phyloP scores from a whole-genome alignment of 805 yeast species.

The Metschnikowia reukaufii region DNA sequence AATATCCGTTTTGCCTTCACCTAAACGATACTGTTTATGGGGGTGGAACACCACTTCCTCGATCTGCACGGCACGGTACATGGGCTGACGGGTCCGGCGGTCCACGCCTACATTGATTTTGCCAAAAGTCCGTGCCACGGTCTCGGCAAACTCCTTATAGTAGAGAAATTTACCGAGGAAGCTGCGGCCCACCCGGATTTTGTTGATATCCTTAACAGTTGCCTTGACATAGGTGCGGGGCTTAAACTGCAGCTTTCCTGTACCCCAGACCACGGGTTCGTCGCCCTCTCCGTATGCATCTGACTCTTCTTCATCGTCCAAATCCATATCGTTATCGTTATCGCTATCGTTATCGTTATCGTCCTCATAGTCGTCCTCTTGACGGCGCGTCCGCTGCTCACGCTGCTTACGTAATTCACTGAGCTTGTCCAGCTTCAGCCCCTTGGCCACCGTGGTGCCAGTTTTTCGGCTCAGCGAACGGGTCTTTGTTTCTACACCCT shows the following conservation, averaged over 20 bases:
- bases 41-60: constrained; percentile 55
- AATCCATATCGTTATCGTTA: constrained; percentile 28
- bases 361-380: constrained; percentile 23
- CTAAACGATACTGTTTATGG: constrained; percentile 42
- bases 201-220: constrained; percentile 64
- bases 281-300: constrained; percentile 42
- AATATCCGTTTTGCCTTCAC: constrained; percentile 45
- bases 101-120: constrained; percentile 79
- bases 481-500: constrained; percentile 27
- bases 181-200: constrained; percentile 73
- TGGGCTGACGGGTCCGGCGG: constrained; percentile 57
- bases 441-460: constrained; percentile 25
- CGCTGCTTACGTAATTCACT: constrained; percentile 75
- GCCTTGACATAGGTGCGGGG: constrained; percentile 42
- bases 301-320: constrained; percentile 22
- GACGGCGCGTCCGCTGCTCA: constrained; percentile 55
- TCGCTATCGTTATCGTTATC: constrained; percentile 25
- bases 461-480: constrained; percentile 38
- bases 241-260: constrained; percentile 24
- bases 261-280: constrained; percentile 37
- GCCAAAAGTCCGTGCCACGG: constrained; percentile 73
- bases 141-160: constrained; percentile 75
- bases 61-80: constrained; percentile 82
- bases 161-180: constrained; percentile 73
- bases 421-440: constrained; percentile 52